phyloP scores from a whole-genome alignment of 2,329 filamentous ascomycete species.

The Colletotrichum shisoi region DNA sequence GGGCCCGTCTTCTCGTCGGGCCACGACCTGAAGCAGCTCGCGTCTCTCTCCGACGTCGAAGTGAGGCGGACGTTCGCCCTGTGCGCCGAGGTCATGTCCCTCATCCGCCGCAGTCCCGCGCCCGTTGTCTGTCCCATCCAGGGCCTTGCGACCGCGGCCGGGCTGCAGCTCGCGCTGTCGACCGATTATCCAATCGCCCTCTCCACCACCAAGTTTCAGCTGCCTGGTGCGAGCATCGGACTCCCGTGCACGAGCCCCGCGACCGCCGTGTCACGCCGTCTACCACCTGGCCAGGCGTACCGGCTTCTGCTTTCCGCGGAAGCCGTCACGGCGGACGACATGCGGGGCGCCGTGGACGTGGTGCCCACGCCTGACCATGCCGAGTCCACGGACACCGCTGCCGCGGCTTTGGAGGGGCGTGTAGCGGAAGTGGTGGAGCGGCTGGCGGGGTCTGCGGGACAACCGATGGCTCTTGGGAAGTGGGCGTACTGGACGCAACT shows the following conservation, averaged over 20 bases:
- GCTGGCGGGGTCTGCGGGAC: constrained; percentile 42
- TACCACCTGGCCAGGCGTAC: constrained; percentile 43
- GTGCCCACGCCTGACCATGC: constrained; percentile 38
- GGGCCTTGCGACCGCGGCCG: constrained; percentile 47
- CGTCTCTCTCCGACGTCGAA: constrained; percentile 22
- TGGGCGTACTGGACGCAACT: constrained; percentile 50
- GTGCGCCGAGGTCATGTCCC: constrained; percentile 47
- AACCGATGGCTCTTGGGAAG: constrained; percentile 48
- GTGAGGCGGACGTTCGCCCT: constrained; percentile 43
- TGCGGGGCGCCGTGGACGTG: constrained; percentile 44
- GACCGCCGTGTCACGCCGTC: constrained; percentile 43
- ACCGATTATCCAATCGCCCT: constrained; percentile 45
- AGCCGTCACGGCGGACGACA: constrained; percentile 41
- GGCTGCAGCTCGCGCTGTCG: constrained; percentile 47
- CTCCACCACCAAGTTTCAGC: constrained; percentile 41
- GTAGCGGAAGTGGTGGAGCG: constrained; percentile 43
- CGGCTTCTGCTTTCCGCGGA: constrained; percentile 46
- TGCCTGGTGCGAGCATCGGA: constrained; percentile 46
- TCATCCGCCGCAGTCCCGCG: constrained; percentile 47
- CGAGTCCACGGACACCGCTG: constrained; percentile 39
- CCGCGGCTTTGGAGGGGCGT: constrained; percentile 41
- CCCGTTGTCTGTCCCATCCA: constrained; percentile 46
- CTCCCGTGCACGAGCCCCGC: constrained; percentile 48
- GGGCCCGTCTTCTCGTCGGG: constrained; percentile 47
- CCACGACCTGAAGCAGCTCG: constrained; percentile 46